Evolutionary conservation across 345 rosid species (phyloP), one percentile per base, ranked within the genome.

Genomic region (Turnera subulata): DNA sequence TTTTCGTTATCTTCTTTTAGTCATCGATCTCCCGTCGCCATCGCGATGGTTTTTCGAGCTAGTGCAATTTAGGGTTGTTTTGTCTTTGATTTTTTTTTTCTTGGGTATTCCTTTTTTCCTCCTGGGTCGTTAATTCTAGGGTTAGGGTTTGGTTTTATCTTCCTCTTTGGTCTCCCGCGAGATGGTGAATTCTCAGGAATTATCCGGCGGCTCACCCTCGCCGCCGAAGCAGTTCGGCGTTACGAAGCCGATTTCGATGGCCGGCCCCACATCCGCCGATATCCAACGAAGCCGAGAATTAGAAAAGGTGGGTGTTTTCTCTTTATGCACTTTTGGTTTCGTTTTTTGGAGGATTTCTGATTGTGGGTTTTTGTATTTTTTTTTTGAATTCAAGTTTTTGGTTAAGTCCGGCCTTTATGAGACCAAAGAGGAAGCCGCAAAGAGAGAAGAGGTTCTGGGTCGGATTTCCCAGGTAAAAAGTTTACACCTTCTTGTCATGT

Each of bases 201-300:
- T 74, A 8, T 13, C n/a, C 65, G 47, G 60, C 53, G 77, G 62
- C 29, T 58, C 80, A 18, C 24, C 75, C 17, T 59, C 59, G 63
- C 66, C 73, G 54, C 65, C 66, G 62, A 78, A 64, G 61, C 80
- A 72, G 24, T 78, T 38, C 52, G 96, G 92, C 46, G 89, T 86
- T 38, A 86, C 87, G 62, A 80, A 88, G 60, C 95, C 96, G 21
- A 84, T 91, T 53, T 91, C 98, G 19, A 57, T 82, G 52, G 76
- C 88, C 21, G 95, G 86, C 47, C 98, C 98, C 21, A 75, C 79
- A 0, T 72, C 84, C n/a, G 82, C 74, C 29, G 96, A 91, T 86
- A 19, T 71, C 17, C 90, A 72, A 66, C 82, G 86, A 32, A 86
- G 74, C 69, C 33, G 53, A 1, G 85, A 84, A 67, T 77, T 91